phyloP scores from a whole-genome alignment of 495 filamentous ascomycete genomes.

The Podospora sp. region DNA sequence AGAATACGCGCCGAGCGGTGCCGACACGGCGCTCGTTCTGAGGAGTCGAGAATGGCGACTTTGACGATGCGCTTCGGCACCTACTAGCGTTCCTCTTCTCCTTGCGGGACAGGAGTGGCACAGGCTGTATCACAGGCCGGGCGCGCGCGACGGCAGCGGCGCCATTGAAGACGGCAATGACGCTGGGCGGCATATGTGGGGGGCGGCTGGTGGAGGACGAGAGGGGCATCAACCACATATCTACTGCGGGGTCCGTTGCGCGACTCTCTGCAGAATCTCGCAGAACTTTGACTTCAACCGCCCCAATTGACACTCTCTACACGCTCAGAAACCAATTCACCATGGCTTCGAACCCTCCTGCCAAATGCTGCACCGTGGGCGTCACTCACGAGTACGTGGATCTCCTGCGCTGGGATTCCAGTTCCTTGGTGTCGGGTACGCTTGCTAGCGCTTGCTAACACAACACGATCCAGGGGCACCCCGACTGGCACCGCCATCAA shows the following conservation, averaged over 20 bases:
- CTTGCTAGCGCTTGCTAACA: slow-evolving; percentile 17
- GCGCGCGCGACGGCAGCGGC: too few species aligned
- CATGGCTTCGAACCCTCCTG: slow-evolving; percentile 42
- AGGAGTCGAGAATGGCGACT: neutral
- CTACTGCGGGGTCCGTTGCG: slow-evolving; percentile 2
- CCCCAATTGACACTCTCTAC: neutral
- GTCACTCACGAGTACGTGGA: slow-evolving; percentile 35
- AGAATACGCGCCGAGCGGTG: neutral
- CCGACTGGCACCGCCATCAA: slow-evolving; percentile 47
- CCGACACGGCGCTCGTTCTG: neutral
- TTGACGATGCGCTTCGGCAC: neutral
- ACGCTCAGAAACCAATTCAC: neutral
- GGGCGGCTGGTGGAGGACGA: neutral
- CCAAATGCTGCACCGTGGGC: slow-evolving; percentile 40
- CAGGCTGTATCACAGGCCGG: neutral
- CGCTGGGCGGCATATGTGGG: neutral
- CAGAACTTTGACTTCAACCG: neutral
- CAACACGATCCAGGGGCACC: slow-evolving; percentile 29
- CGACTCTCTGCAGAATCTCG: neutral
- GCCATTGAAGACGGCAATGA: neutral
- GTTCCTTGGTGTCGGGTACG: too few species aligned
- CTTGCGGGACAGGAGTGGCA: neutral
- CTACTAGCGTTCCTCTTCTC: neutral
- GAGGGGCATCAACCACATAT: slow-evolving; percentile 6
- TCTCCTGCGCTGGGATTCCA: neutral